Evolutionary conservation across 2,329 filamentous ascomycete species (phyloP).

Genomic region (Hypoxylon sp.): DNA sequence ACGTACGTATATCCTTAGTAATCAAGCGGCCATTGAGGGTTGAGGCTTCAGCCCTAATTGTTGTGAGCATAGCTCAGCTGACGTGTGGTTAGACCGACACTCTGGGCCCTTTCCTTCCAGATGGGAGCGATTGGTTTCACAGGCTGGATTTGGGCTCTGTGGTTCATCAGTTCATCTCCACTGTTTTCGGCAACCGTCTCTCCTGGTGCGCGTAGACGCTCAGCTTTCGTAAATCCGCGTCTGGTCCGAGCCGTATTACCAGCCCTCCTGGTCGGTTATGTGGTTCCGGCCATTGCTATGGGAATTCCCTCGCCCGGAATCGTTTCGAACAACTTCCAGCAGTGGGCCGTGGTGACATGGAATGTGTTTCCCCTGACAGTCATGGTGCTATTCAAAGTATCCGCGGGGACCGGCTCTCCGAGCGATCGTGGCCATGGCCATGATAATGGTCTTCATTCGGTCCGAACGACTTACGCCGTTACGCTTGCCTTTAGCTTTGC

Average conservation of each 20-base stretch:
- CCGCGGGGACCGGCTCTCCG: background rate
- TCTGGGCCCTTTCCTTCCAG: background rate
- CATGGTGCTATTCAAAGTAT: background rate
- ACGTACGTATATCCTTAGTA: background rate
- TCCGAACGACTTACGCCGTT: background rate
- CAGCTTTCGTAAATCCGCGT: conserved; percentile 1
- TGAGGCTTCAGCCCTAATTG: background rate
- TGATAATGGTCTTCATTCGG: background rate
- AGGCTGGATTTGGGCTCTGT: conserved; percentile 4
- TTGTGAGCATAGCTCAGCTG: background rate
- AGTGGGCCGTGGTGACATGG: conserved; percentile 27
- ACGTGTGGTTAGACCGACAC: conserved; percentile 1
- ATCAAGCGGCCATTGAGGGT: background rate
- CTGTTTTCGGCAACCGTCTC: conserved; percentile 1
- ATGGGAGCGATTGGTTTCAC: conserved; percentile 8
- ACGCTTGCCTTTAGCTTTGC: background rate
- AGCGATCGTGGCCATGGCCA: background rate
- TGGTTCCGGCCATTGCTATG: conserved; percentile 9
- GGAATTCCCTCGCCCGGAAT: conserved; percentile 10
- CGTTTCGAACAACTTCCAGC: conserved; percentile 22
- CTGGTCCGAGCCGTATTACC: conserved; percentile 1
- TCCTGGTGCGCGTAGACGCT: background rate
- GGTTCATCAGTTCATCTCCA: conserved; percentile 7
- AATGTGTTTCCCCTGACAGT: conserved; percentile 30
- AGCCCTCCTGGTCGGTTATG: conserved; percentile 1